Percentiles rank a stretch among this genome's conserved stretches.
Evolutionary conservation across 257 asterid species (phyloP).

Genomic region (Forsythia suspensa): DNA sequence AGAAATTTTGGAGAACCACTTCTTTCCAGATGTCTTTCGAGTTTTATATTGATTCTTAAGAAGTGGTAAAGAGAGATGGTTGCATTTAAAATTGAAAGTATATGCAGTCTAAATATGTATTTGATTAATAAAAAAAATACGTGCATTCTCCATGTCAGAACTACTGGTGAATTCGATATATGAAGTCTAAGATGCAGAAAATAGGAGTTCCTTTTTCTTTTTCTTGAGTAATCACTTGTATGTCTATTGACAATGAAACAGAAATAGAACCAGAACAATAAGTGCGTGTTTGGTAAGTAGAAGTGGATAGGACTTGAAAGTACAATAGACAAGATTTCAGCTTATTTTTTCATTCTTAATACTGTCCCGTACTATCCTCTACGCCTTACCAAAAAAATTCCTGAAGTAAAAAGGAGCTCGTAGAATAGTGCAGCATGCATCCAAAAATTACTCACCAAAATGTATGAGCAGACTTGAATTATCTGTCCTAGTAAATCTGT

Average conservation of each 20-base stretch:
- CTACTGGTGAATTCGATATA: too few relatives aligned
- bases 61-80: too few relatives aligned
- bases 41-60: background rate
- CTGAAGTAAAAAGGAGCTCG: background rate
- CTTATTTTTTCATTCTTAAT: too few relatives aligned
- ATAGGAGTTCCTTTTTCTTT: too few relatives aligned
- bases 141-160: too few relatives aligned
- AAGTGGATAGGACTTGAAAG: background rate
- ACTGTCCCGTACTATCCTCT: background rate
- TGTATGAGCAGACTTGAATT: slow-evolving; percentile 72
- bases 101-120: too few relatives aligned
- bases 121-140: too few relatives aligned
- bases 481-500: slow-evolving; percentile 60
- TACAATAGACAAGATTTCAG: background rate
- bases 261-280: background rate
- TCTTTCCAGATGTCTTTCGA: background rate
- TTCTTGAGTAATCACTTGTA: too few relatives aligned
- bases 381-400: background rate
- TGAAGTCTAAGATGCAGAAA: too few relatives aligned
- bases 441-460: slow-evolving; percentile 58
- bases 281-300: too few relatives aligned
- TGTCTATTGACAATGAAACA: too few relatives aligned
- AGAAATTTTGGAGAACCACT: background rate
- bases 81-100: too few relatives aligned
- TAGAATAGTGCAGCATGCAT: background rate